phyloP scores from a whole-genome alignment of 352 stramenopile genomes.

The Phytophthora constricta region DNA sequence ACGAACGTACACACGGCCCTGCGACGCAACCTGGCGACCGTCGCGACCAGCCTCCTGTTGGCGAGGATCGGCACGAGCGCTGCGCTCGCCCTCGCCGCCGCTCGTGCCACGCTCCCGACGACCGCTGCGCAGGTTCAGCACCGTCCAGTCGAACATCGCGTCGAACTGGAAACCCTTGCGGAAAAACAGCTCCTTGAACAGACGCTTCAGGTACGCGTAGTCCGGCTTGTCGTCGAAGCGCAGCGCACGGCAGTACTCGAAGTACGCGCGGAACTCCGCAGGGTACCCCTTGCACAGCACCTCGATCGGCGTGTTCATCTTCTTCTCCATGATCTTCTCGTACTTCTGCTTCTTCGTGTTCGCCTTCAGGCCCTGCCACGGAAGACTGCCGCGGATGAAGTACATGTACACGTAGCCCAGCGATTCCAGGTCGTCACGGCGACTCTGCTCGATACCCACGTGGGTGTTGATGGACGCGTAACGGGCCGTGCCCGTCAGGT shows the following conservation, averaged over 20 bases:
- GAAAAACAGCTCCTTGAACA: slow-evolving; percentile 99
- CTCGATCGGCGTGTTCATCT: slow-evolving; percentile 95
- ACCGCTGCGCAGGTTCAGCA: slow-evolving; percentile 88
- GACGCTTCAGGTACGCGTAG: slow-evolving; percentile 92
- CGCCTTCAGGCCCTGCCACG: slow-evolving; percentile 98
- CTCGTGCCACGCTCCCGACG: slow-evolving; percentile 68
- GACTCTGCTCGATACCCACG: slow-evolving; percentile 97
- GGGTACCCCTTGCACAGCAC: slow-evolving; percentile 95
- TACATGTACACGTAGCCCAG: slow-evolving; percentile 97
- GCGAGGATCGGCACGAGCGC: slow-evolving; percentile 61
- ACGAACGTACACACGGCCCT: slow-evolving; percentile 69
- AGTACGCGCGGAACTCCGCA: slow-evolving; percentile 97
- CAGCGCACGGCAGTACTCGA: slow-evolving; percentile 92
- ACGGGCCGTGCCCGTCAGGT: slow-evolving; percentile 95
- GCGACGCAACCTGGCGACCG: slow-evolving; percentile 58
- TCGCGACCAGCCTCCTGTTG: slow-evolving; percentile 57
- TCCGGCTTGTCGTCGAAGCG: slow-evolving; percentile 91
- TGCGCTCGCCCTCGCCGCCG: slow-evolving; percentile 69
- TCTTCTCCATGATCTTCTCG: slow-evolving; percentile 99
- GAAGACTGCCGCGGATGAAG: slow-evolving; percentile 94
- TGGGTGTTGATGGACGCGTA: slow-evolving; percentile 99
- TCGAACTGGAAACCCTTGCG: slow-evolving; percentile 99
- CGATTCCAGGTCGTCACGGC: slow-evolving; percentile 97
- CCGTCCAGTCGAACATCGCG: slow-evolving; percentile 99
- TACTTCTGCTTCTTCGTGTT: slow-evolving; percentile 97